These are phyloP conservation scores for Cyclocybe cylindracea DNA, from an alignment of 768 basidiomycete species.

Conservation along the genomic window DNA sequence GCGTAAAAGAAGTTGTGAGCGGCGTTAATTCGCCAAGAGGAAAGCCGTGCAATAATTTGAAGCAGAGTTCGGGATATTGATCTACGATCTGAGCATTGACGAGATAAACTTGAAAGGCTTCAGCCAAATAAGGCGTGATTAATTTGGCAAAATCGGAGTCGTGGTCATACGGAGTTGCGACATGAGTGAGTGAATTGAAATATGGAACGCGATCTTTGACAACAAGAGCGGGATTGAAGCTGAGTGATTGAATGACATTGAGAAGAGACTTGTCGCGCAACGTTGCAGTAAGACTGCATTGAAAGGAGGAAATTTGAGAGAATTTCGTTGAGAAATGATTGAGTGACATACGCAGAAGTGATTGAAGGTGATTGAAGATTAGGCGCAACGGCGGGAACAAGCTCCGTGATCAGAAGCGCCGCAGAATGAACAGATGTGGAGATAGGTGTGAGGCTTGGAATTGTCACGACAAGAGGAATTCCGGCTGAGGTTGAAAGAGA, in stretches of 20 bases:
- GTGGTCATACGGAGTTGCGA: too few species aligned
- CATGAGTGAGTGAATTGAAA: slow-evolving; percentile 26
- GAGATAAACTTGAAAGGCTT: too few species aligned
- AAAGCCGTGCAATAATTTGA: background rate
- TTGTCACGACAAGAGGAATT: slow-evolving; percentile 1
- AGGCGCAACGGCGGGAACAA: slow-evolving; percentile 7
- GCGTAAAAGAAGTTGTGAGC: slow-evolving; percentile 12
- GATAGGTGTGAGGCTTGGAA: background rate
- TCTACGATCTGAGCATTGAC: too few species aligned
- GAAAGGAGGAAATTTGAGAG: slow-evolving; percentile 15
- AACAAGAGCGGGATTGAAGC: slow-evolving; percentile 26
- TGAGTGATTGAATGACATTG: slow-evolving; percentile 15
- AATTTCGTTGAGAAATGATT: too few species aligned
- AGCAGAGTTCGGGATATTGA: too few species aligned
- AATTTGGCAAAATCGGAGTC: too few species aligned
- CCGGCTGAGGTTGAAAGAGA: slow-evolving; percentile 8
- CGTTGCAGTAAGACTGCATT: slow-evolving; percentile 27
- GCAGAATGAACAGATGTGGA: slow-evolving; percentile 19
- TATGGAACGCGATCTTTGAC: slow-evolving; percentile 26
- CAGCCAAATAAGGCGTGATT: too few species aligned
- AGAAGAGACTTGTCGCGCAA: slow-evolving; percentile 25
- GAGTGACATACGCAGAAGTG: too few species aligned
- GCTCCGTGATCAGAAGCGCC: slow-evolving; percentile 20
- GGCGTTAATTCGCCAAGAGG: background rate
- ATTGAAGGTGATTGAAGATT: background rate